Evolutionary conservation across 257 asterid species (phyloP), one percentile per base, ranked within the genome.

Genomic region (Scutellaria galericulata): DNA sequence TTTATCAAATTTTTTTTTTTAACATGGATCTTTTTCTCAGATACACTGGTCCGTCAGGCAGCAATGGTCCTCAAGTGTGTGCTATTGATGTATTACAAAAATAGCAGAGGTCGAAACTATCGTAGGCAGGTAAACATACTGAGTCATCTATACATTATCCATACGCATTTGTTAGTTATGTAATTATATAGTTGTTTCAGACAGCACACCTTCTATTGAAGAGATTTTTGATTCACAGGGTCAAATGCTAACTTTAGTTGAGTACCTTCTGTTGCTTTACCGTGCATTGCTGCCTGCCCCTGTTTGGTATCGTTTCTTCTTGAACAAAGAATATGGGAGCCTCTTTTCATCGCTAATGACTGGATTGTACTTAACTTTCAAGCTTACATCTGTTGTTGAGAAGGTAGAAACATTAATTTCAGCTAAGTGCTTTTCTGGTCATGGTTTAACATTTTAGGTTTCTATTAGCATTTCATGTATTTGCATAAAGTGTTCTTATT

Each of bases 241-340:
- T 80, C 96, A 90, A 81, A 39, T 92, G 91, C 77, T 92, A 20
- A 92, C 98, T 69, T 72, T 90, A 74, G 91, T 88, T 45, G 98
- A 92, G 78, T 92, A 92, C 79, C 78, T 83, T 61, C 67, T 87
- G 74, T 86, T 92, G 69, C 90, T 92, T 37, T 92, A 90, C 77
- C 98, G 98, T 71, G 90, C 92, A 48, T 74, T 92, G 81, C 84
- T 92, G 70, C 98, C 98, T 65, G 87, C 96, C 52, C 93, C 98
- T 50, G 98, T 92, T 66, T 92, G 98, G 97, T 92, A 92, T 70
- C 88, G 97, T 70, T 92, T 92, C 91, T 90, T 90, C 68, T 71
- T 92, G 84, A 92, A 92, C 87, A 92, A 90, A 81, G 98, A 90
- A 65, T 92, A 90, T 56, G 98, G 98, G 70, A 90, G 95, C 77